Conservation (phyloP, 2,329 filamentous ascomycete species). For the Aspergillus vadensis region DNA sequence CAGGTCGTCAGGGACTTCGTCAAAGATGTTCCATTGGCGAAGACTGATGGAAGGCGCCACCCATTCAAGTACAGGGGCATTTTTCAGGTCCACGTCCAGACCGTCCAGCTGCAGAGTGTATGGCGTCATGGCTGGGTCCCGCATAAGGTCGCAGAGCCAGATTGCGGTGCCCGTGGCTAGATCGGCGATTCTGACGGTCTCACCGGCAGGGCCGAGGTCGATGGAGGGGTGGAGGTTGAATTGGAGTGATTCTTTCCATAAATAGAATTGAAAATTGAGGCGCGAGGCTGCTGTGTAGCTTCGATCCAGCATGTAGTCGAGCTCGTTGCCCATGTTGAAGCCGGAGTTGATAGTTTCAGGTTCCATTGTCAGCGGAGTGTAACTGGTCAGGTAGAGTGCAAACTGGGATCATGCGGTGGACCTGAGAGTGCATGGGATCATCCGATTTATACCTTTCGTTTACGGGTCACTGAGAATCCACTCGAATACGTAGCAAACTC, state of each 20-base stretch:
- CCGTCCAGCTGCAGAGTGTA: slow-evolving; percentile 1
- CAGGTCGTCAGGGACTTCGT: not conserved
- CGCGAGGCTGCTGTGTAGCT: slow-evolving; percentile 5
- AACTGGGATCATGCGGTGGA: no score
- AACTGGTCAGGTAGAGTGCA: no score
- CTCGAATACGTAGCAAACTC: no score
- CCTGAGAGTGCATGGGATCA: no score
- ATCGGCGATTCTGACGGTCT: not conserved
- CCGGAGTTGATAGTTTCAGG: no score
- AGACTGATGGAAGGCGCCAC: not conserved
- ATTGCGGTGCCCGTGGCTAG: slow-evolving; percentile 1
- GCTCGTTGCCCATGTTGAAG: no score
- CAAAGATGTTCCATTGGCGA: not conserved
- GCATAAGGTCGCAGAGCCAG: slow-evolving; percentile 2
- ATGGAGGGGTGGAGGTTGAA: slow-evolving; percentile 9
- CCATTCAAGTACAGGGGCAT: not conserved
- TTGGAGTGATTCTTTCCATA: slow-evolving; percentile 4
- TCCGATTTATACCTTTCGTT: no score
- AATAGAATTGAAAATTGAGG: slow-evolving; percentile 6
- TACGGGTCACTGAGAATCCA: no score
- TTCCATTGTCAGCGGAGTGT: no score
- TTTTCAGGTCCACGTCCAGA: slow-evolving; percentile 1
- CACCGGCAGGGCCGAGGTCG: not conserved
- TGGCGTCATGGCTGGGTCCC: not conserved
- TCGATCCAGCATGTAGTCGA: slow-evolving; percentile 1